A percentile compares a stretch with the other conserved stretches of the same genome.
phyloP scores from a whole-genome alignment of 108 stramenopile species.

The Fistulifera pelliculosa region DNA sequence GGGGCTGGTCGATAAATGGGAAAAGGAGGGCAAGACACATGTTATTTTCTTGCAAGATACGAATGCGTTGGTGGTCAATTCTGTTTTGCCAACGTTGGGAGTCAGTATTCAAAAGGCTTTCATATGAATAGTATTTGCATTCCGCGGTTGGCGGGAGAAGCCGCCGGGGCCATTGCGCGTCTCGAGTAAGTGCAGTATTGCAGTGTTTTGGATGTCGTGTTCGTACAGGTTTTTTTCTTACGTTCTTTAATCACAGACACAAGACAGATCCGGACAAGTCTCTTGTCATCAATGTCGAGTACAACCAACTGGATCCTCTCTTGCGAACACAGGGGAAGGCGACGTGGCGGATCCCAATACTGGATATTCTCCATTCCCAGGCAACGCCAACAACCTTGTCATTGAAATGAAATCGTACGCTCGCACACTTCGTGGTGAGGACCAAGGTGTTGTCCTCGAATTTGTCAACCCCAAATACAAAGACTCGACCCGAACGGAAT shows the following conservation, averaged over 20 bases:
- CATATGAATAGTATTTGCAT: constrained; percentile 97
- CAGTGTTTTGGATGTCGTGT: background rate
- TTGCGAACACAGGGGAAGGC: constrained; percentile 82
- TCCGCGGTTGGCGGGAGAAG: constrained; percentile 94
- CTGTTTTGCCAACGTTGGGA: constrained; percentile 89
- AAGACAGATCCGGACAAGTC: constrained; percentile 83
- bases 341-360: constrained; percentile 90
- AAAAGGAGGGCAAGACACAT: constrained; percentile 71
- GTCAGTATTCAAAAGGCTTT: constrained; percentile 79
- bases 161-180: constrained; percentile 95
- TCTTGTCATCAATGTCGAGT: constrained; percentile 97
- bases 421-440: constrained; percentile 65
- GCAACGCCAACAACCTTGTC: constrained; percentile 97
- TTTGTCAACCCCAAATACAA: constrained; percentile 99
- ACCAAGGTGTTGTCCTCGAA: constrained; percentile 92
- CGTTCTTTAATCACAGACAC: constrained; percentile 47
- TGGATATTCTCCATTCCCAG: constrained; percentile 93
- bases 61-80: constrained; percentile 94
- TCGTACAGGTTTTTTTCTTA: background rate
- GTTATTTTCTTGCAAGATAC: constrained; percentile 99
- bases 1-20: constrained; percentile 82
- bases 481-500: constrained; percentile 79
- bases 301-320: constrained; percentile 98
- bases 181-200: constrained; percentile 62
- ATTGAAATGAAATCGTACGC: constrained; percentile 81